These are phyloP conservation scores for Suillus brevipes DNA, from an alignment of 768 basidiomycete species.

Conservation along the genomic window DNA sequence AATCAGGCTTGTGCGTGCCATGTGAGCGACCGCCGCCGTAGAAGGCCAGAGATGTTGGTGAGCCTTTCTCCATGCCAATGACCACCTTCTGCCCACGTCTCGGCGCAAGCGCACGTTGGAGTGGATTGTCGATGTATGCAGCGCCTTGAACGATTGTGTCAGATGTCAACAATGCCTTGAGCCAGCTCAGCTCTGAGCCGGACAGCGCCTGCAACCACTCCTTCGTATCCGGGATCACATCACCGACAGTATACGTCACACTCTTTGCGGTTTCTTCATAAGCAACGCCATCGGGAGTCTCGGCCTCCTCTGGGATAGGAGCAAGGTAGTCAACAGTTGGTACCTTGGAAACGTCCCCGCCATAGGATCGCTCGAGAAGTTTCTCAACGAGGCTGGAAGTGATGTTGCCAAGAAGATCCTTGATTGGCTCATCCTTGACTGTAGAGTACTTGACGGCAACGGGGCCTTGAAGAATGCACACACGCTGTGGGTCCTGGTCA, in stretches of 20 bases:
- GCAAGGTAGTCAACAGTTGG: constrained; percentile 87
- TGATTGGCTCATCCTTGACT: constrained; percentile 91
- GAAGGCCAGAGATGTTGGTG: constrained; percentile 59
- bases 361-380: constrained; percentile 77
- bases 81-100: constrained; percentile 78
- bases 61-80: constrained; percentile 47
- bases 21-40: constrained; percentile 81
- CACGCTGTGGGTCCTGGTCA: constrained; percentile 97
- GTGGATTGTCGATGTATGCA: constrained; percentile 85
- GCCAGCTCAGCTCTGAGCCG: constrained; percentile 82
- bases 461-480: constrained; percentile 96
- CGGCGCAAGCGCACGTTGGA: constrained; percentile 83
- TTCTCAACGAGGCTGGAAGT: constrained; percentile 74
- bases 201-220: constrained; percentile 86
- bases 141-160: constrained; percentile 84
- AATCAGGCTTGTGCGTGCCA: constrained; percentile 66
- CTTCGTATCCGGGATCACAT: constrained; percentile 55
- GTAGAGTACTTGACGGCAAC: constrained; percentile 88
- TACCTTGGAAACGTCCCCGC: constrained; percentile 69
- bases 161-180: constrained; percentile 80
- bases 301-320: constrained; percentile 42
- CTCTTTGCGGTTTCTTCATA: constrained; percentile 43
- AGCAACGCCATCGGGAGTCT: constrained; percentile 43
- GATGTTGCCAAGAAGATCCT: constrained; percentile 88
- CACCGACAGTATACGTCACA: constrained; percentile 52